Evolutionary conservation across 306 rosid genomes (phyloP).

Genomic region (Prunus padus): DNA sequence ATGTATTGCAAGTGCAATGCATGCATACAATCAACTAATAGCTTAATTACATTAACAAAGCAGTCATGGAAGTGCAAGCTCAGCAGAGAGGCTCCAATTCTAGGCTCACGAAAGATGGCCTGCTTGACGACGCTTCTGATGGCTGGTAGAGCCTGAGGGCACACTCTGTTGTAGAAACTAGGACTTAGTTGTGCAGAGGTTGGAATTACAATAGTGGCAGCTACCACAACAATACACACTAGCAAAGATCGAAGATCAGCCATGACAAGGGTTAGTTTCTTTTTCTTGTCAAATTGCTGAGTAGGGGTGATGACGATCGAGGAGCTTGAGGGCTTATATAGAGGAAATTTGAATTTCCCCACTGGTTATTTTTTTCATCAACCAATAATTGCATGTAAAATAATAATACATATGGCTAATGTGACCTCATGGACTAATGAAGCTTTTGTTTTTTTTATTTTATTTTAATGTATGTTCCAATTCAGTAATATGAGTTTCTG

Average conservation of each 20-base stretch:
- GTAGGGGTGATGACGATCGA: conserved; percentile 61
- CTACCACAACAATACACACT: background rate
- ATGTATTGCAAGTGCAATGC: background rate
- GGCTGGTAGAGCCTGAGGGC: conserved; percentile 27
- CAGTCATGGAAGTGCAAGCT: conserved; percentile 40
- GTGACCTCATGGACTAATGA: no score
- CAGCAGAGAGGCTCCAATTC: conserved; percentile 45
- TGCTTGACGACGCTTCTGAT: conserved; percentile 14
- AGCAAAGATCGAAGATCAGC: conserved; percentile 7
- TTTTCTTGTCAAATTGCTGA: conserved; percentile 16
- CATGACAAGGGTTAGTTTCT: background rate
- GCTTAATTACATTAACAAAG: conserved; percentile 28
- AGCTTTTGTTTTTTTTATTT: background rate
- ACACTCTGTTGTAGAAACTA: conserved; percentile 10
- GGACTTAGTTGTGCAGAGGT: conserved; percentile 24
- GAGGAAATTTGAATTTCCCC: background rate
- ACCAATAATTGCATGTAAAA: no score
- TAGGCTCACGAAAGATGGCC: conserved; percentile 21
- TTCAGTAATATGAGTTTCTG: background rate
- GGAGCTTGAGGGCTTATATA: conserved; percentile 43
- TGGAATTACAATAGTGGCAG: background rate
- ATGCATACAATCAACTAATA: background rate
- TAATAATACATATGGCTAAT: no score
- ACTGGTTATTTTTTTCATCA: background rate
- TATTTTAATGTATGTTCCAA: background rate